phyloP scores from a whole-genome alignment of 164 flowering plant species.

The Pachysandra terminalis region DNA sequence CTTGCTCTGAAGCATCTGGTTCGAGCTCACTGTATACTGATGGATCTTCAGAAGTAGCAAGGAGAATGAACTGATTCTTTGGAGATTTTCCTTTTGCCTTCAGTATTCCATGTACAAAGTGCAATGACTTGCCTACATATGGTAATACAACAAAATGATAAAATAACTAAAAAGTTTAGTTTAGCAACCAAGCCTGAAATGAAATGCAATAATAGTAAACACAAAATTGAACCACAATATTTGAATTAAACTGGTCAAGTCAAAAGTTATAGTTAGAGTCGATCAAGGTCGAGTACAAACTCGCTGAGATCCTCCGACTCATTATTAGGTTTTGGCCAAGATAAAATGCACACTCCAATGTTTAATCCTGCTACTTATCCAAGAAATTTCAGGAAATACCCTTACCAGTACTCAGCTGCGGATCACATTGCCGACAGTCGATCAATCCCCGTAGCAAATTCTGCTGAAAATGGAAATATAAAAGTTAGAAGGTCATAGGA shows the following conservation, averaged over 20 bases:
- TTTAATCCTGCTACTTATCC: neutral
- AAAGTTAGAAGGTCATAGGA: neutral
- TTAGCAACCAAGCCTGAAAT: too few relatives aligned
- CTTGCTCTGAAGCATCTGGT: constrained; percentile 33
- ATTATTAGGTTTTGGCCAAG: neutral
- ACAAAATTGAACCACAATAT: neutral
- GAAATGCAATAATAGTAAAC: too few relatives aligned
- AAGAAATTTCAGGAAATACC: constrained; percentile 35
- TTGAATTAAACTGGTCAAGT: neutral
- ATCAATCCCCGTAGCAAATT: constrained; percentile 24
- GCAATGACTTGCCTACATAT: constrained; percentile 28
- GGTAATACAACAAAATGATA: constrained; percentile 8
- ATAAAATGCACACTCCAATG: neutral
- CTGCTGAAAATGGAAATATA: constrained; percentile 33
- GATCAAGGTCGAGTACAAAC: neutral
- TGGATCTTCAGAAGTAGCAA: constrained; percentile 45
- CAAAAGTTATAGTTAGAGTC: neutral
- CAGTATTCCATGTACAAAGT: constrained; percentile 17
- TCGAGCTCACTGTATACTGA: constrained; percentile 27
- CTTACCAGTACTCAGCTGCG: constrained; percentile 29
- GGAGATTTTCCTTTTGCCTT: constrained; percentile 19
- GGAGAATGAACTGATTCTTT: constrained; percentile 25
- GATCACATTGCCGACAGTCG: constrained; percentile 22
- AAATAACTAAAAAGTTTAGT: constrained; percentile 1
- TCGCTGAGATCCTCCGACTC: neutral